Evolutionary conservation across 768 basidiomycete species (phyloP).

Genomic region (Leucosporidium scottii): DNA sequence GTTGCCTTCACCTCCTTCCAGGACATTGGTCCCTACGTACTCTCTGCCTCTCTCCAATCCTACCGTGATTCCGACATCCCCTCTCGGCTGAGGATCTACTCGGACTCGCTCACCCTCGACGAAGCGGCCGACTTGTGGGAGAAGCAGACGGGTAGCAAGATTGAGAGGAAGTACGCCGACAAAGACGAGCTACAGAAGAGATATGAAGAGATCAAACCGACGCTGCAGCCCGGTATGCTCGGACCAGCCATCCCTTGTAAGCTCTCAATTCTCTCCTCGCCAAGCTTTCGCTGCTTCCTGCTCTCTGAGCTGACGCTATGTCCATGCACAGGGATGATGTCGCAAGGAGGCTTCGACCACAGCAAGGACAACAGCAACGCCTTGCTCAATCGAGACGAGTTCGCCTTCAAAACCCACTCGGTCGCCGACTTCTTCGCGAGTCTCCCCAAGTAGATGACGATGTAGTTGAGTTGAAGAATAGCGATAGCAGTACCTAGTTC

Average conservation of each 20-base stretch:
- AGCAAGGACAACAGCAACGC: background rate
- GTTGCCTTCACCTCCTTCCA: slow-evolving; percentile 14
- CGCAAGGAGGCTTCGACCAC: slow-evolving; percentile 13
- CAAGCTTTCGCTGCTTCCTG: background rate
- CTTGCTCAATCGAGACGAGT: slow-evolving; percentile 3
- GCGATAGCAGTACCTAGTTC: background rate
- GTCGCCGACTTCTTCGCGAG: background rate
- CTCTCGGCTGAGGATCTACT: background rate
- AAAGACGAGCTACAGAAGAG: background rate
- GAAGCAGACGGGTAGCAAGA: background rate
- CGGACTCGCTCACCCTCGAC: slow-evolving; percentile 6
- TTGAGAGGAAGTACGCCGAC: background rate
- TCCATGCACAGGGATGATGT: background rate
- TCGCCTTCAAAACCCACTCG: background rate
- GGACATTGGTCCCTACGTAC: slow-evolving; percentile 9
- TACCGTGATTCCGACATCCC: background rate
- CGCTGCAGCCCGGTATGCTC: background rate
- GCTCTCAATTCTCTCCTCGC: background rate
- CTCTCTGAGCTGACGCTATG: background rate
- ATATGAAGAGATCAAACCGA: slow-evolving; percentile 16
- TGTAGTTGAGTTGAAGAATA: too few species aligned
- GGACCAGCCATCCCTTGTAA: slow-evolving; percentile 3
- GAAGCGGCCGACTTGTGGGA: slow-evolving; percentile 5
- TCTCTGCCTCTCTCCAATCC: slow-evolving; percentile 13
- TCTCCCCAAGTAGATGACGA: too few species aligned